Evolutionary conservation across 768 basidiomycete species (phyloP).

Genomic region (Hemileccinum rubropunctum): DNA sequence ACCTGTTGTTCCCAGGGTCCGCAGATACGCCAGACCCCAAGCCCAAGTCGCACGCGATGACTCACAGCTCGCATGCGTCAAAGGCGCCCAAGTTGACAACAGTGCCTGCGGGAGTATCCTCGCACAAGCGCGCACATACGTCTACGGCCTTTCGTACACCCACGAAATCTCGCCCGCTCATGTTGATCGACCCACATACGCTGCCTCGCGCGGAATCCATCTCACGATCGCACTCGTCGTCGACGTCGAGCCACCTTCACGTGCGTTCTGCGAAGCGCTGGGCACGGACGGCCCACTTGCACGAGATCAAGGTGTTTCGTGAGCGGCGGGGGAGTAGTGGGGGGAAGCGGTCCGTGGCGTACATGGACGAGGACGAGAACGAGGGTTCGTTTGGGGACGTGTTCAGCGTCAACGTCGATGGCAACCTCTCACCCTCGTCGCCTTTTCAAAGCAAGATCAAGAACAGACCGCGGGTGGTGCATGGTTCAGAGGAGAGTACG

Average conservation of each 20-base stretch:
- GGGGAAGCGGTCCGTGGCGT: conserved; percentile 1
- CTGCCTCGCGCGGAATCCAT: conserved; percentile 19
- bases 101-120: neutral
- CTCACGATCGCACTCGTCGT: conserved; percentile 23
- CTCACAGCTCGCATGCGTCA: neutral
- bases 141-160: conserved; percentile 19
- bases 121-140: conserved; percentile 8
- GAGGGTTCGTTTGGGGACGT: conserved; percentile 12
- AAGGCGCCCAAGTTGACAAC: conserved; percentile 1
- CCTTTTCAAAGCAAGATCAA: neutral
- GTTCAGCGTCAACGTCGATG: conserved; percentile 2
- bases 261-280: conserved; percentile 48
- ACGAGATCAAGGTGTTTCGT: conserved; percentile 46
- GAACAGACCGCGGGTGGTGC: neutral
- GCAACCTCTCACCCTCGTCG: neutral
- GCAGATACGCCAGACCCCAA: neutral
- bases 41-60: neutral
- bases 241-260: conserved; percentile 9
- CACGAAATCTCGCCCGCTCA: conserved; percentile 14
- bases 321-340: conserved; percentile 12
- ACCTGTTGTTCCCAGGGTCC: neutral
- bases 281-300: conserved; percentile 67
- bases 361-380: neutral
- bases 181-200: conserved; percentile 23
- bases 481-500: conserved; percentile 8